Conservation (phyloP, 257 asterid species). For the Nicotiana benthamiana region DNA sequence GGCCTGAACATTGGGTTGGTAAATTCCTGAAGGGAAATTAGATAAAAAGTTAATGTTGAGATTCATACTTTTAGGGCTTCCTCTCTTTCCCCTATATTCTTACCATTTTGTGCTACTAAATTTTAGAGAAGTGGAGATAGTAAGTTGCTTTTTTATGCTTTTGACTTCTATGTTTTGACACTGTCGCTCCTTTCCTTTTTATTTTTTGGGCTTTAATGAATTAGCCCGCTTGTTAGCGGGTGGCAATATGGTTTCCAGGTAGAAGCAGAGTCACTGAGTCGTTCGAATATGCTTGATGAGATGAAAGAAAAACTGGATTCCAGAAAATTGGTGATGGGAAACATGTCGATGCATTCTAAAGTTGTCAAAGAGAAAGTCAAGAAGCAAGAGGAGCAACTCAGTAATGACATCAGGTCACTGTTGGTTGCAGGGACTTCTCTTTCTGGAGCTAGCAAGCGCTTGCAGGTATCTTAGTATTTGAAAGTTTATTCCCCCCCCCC, state of each 20-base stretch:
- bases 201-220: conserved; percentile 11
- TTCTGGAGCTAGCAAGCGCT: conserved; percentile 63
- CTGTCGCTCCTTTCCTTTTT: neutral
- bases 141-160: neutral
- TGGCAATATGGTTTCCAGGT: conserved; percentile 35
- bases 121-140: neutral
- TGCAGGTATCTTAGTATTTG: conserved; percentile 46
- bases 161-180: neutral
- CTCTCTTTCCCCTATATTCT: neutral
- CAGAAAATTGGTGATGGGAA: conserved; percentile 90
- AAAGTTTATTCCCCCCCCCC: neutral
- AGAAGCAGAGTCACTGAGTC: conserved; percentile 63
- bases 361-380: conserved; percentile 69
- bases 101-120: neutral
- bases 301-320: conserved; percentile 69
- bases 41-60: neutral
- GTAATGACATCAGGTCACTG: conserved; percentile 65
- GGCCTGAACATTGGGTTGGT: neutral
- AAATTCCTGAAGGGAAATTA: neutral
- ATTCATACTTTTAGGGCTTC: neutral
- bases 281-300: conserved; percentile 73
- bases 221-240: conserved; percentile 19
- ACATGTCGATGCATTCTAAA: conserved; percentile 83
- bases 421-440: conserved; percentile 81
- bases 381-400: conserved; percentile 85